phyloP scores from a whole-genome alignment of 2,329 filamentous ascomycete genomes.

The Thermothelomyces thermophilus region DNA sequence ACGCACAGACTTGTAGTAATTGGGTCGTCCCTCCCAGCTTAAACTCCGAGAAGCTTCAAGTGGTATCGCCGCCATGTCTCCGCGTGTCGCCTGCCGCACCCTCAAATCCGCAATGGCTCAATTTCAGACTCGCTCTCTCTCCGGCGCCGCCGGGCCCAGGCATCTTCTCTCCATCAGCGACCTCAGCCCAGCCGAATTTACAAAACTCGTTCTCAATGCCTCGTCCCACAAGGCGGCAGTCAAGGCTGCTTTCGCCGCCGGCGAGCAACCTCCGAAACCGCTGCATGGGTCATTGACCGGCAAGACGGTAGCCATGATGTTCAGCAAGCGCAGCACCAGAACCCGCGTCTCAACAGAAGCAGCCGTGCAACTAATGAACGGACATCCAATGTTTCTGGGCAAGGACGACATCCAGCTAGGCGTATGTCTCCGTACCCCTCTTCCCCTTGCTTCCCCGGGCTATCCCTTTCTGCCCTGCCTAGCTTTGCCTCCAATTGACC shows the following conservation, averaged over 20 bases:
- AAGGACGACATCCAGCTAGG: conserved; percentile 95
- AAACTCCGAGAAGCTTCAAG: neutral
- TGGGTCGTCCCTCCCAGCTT: neutral
- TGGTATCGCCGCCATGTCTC: conserved; percentile 18
- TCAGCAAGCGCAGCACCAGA: conserved; percentile 90
- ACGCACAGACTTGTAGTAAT: neutral
- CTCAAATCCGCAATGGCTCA: conserved; percentile 25
- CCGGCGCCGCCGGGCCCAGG: conserved; percentile 49
- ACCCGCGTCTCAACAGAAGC: conserved; percentile 92
- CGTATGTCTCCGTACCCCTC: conserved; percentile 51
- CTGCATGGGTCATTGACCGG: conserved; percentile 60
- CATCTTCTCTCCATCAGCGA: conserved; percentile 91
- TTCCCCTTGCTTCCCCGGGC: conserved; percentile 17
- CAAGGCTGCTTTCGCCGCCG: conserved; percentile 47
- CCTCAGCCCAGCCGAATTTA: conserved; percentile 71
- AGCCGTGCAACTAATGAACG: conserved; percentile 80
- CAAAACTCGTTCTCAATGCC: conserved; percentile 76
- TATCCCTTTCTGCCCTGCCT: too few species aligned
- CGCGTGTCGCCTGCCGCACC: conserved; percentile 23
- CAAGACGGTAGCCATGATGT: conserved; percentile 88
- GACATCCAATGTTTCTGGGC: conserved; percentile 92
- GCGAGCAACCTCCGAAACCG: conserved; percentile 46
- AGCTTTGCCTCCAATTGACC: neutral
- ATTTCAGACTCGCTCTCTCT: conserved; percentile 40
- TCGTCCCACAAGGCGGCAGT: conserved; percentile 66